Base-by-base conservation (phyloP, 208 protist genomes). In the Trypanosoma theileri region DNA sequence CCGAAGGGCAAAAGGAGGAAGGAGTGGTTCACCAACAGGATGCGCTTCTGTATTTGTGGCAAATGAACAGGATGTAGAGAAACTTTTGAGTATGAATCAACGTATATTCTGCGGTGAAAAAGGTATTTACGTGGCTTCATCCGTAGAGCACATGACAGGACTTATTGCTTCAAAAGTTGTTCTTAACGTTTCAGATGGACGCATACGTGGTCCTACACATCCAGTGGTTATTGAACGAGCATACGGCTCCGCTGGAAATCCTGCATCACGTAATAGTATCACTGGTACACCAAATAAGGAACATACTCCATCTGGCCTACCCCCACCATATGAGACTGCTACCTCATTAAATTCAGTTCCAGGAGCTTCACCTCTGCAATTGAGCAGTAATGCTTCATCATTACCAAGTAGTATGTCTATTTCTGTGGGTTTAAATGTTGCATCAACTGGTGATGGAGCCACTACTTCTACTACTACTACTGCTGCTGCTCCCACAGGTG, bases 191-290 rank as follows among this genome's bases (percentile, higher is more conserved):
- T 72, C 67, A 17, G 77, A 77, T 6, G 75, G 86, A 9, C 79
- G 82, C 14, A 71, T 81, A 35, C 77, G 84, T 24, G 89, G 89
- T 1, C 89, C 89, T 17, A 86, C 80, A 12, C 85, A 94, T 62
- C 86, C 89, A 12, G 66, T 94, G 16, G 80, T 94, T 24, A 85
- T 94, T 53, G 89, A 94, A 71, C 85, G 82, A 53, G 79, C 89
- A 21, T 82, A 90, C 79, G 83, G 80, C 10, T 21, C 61, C 9
- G 24, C 48, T 4, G 59, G 57, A 8, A 35, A 62, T 4, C 71
- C 60, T 28, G 13, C 19, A 35, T n/a, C 63, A 45, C 57, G 71
- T 28, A 60, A 76, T 53, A 80, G 65, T 51, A 61, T 46, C 42
- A 59, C 12, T 12, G 40, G 21, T 10, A 46, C 65, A 31, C 26